Base-by-base conservation (phyloP, 805 yeast species). In the Starmerella gropengiesseri region DNA sequence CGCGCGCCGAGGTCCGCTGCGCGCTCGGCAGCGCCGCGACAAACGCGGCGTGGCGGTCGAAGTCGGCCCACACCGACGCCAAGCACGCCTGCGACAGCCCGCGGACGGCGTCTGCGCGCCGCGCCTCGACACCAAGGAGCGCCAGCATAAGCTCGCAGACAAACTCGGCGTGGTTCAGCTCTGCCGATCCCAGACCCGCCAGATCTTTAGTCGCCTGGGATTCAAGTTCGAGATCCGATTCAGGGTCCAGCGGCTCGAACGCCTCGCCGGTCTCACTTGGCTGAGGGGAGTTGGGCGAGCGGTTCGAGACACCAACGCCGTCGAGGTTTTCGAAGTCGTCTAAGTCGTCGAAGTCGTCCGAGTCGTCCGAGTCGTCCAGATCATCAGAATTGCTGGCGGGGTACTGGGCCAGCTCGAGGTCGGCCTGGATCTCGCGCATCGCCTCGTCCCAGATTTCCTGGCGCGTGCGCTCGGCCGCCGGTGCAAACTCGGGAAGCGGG, bases 401-500 rank as follows among this genome's bases (percentile, higher is more conserved):
- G 25, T 26, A 36, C 18, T 36, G 25, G 7, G 39, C 39, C 5
- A 27, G 29, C 21, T 23, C 21, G 9, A 34, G 28, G n/a, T 34
- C 39, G 18, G 30, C 17, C 18, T 12, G n/a, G n/a, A 36, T 36
- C 4, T 18, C 29, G 17, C 7, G 25, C 39, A 36, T 36, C 7
- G 39, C 39, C 12, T 36, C 31, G 25, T 16, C 25, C 39, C 39
- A 36, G 12, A 36, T n/a, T 6, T 36, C 31, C 7, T 27, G 25
- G n/a, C 20, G 20, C n/a, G 48, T 28, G 9, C 43, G 31, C 21
- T 19, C 18, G 3, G 21, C 29, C 17, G n/a, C 16, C 23, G 33
- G 16, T 12, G 26, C 7, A 14, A 44, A 32, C 13, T 12, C 44
- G 9, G 45, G 47, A 31, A 36, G 21, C 17, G 41, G 42, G 39